Conservation (phyloP, 1,284 basidiomycete species). For the Malassezia yamatoensis region DNA sequence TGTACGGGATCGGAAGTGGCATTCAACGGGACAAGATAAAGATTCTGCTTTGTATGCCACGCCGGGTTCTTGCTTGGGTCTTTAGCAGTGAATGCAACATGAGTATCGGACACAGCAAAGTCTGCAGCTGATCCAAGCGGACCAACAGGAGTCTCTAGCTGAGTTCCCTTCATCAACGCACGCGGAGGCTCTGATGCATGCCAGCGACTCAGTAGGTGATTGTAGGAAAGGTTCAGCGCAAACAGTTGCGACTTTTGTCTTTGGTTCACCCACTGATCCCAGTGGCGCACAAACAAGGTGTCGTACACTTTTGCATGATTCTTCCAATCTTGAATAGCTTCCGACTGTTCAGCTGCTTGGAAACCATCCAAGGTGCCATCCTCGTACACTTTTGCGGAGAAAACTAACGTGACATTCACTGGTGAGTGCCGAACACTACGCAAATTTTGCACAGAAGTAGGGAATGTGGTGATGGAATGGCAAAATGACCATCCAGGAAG, state of each 20-base stretch:
- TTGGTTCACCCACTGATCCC: constrained; percentile 27
- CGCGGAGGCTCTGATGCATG: constrained; percentile 8
- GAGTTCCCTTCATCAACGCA: constrained; percentile 21
- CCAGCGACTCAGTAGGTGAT: neutral
- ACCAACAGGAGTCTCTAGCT: constrained; percentile 24
- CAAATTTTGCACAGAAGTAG: constrained; percentile 7
- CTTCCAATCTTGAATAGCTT: constrained; percentile 3
- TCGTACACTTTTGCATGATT: constrained; percentile 15
- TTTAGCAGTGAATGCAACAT: constrained; percentile 26
- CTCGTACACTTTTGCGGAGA: constrained; percentile 26
- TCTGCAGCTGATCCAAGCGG: constrained; percentile 27
- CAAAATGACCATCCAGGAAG: neutral
- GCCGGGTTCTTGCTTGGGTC: constrained; percentile 22
- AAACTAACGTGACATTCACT: constrained; percentile 16
- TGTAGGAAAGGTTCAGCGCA: constrained; percentile 15
- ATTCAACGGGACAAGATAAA: constrained; percentile 21
- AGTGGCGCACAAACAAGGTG: constrained; percentile 23
- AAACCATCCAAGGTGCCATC: constrained; percentile 23
- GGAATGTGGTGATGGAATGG: constrained; percentile 6
- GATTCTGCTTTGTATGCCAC: constrained; percentile 31
- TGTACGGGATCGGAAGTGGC: constrained; percentile 5
- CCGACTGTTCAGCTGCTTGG: neutral
- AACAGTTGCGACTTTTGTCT: constrained; percentile 25
- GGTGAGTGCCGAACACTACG: neutral
- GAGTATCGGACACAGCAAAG: constrained; percentile 18